A percentile compares a stretch with the other conserved stretches of the same genome.
Conservation (phyloP, 768 basidiomycete species). For the Tricholoma furcatifolium region DNA sequence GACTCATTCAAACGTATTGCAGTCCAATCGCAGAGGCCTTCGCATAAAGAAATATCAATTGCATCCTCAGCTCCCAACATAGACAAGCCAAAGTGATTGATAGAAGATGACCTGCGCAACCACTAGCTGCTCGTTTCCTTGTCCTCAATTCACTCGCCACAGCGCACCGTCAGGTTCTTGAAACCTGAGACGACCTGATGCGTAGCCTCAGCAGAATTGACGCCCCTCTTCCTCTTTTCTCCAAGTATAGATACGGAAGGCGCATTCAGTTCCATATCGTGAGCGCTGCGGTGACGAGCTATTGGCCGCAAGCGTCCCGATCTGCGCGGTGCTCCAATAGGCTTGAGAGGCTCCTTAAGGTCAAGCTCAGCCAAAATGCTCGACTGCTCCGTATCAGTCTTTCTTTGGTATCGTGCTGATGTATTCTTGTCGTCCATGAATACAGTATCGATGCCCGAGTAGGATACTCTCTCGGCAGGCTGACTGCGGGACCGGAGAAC, state of each 20-base stretch:
- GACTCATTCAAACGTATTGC: too few relatives aligned
- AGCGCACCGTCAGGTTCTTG: slow-evolving; percentile 8
- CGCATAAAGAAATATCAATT: too few relatives aligned
- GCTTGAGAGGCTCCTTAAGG: background rate
- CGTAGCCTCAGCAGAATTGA: slow-evolving; percentile 1
- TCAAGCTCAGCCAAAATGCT: background rate
- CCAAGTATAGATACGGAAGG: background rate
- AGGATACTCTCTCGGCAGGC: background rate
- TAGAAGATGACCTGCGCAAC: too few relatives aligned
- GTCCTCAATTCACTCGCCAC: background rate
- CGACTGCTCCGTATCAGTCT: background rate
- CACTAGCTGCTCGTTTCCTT: slow-evolving; percentile 1
- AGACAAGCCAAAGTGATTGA: too few relatives aligned
- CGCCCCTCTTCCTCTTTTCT: slow-evolving; percentile 16
- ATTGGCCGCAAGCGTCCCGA: slow-evolving; percentile 14
- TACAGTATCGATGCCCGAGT: slow-evolving; percentile 8
- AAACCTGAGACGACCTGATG: slow-evolving; percentile 8
- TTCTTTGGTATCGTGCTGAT: slow-evolving; percentile 7
- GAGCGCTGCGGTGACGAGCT: background rate
- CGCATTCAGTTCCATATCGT: background rate
- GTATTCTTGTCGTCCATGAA: slow-evolving; percentile 11
- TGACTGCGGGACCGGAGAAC: slow-evolving; percentile 20
- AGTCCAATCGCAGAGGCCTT: too few relatives aligned
- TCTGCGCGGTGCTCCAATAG: slow-evolving; percentile 12
- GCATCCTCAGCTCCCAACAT: too few relatives aligned